A percentile compares a stretch with the other conserved stretches of the same genome.
Evolutionary conservation across 2,329 filamentous ascomycete species (phyloP).

Genomic region (Westerdykella ornata): DNA sequence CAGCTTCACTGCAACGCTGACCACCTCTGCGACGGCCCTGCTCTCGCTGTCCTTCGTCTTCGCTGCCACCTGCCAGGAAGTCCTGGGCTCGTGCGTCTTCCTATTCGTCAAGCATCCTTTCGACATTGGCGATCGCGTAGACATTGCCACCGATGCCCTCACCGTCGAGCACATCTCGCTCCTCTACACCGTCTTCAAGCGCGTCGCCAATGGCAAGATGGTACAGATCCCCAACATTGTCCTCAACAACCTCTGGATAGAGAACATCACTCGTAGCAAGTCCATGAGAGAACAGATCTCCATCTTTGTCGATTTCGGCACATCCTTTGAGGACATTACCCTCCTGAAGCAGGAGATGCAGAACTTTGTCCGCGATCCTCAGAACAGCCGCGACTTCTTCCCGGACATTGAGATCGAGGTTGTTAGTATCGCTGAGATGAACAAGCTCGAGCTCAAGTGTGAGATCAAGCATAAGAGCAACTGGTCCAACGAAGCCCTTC

Average conservation of each 20-base stretch:
- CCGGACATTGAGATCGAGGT: slow-evolving; percentile 74
- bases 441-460: slow-evolving; percentile 77
- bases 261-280: slow-evolving; percentile 86
- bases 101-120: slow-evolving; percentile 97
- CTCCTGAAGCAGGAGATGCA: slow-evolving; percentile 78
- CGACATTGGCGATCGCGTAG: slow-evolving; percentile 90
- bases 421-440: slow-evolving; percentile 71
- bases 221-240: slow-evolving; percentile 83
- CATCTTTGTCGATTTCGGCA: slow-evolving; percentile 77
- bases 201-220: slow-evolving; percentile 72
- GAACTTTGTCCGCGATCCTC: slow-evolving; percentile 71
- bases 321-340: slow-evolving; percentile 82
- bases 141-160: slow-evolving; percentile 64
- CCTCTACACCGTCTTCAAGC: slow-evolving; percentile 85
- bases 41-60: slow-evolving; percentile 97
- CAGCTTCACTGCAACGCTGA: slow-evolving; percentile 75
- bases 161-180: slow-evolving; percentile 91
- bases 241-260: slow-evolving; percentile 87
- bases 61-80: slow-evolving; percentile 82
- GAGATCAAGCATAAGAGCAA: slow-evolving; percentile 77
- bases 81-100: slow-evolving; percentile 98
- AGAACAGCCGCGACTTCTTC: slow-evolving; percentile 88
- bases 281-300: slow-evolving; percentile 83
- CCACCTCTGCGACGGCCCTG: slow-evolving; percentile 83
- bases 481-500: slow-evolving; percentile 65